Evolutionary conservation across 1,284 basidiomycete species (phyloP).

Genomic region (Moniliella sp.): DNA sequence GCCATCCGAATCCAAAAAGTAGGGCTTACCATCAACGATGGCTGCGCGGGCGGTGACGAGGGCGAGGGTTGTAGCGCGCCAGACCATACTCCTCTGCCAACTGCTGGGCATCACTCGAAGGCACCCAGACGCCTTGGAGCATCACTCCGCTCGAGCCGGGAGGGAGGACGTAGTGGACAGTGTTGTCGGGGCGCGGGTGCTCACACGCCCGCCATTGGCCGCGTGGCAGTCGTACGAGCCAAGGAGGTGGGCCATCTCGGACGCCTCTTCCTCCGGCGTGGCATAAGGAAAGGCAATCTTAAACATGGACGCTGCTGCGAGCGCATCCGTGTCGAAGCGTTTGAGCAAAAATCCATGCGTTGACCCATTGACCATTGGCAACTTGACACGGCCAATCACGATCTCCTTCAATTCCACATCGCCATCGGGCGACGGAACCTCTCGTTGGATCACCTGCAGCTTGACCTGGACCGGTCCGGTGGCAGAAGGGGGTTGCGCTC

Average conservation of each 20-base stretch:
- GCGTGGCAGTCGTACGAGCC: slow-evolving; percentile 53
- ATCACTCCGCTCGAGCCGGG: slow-evolving; percentile 35
- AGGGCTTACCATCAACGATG: slow-evolving; percentile 30
- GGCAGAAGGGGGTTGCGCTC: slow-evolving; percentile 14
- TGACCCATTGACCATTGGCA: slow-evolving; percentile 45
- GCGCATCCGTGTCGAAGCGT: slow-evolving; percentile 69
- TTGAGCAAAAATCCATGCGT: slow-evolving; percentile 14
- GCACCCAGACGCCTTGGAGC: slow-evolving; percentile 76
- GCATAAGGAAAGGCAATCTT: slow-evolving; percentile 80
- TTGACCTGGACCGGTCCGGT: slow-evolving; percentile 41
- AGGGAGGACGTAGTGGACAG: slow-evolving; percentile 7
- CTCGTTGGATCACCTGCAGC: slow-evolving; percentile 59
- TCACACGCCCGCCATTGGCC: slow-evolving; percentile 64
- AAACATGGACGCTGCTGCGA: slow-evolving; percentile 92
- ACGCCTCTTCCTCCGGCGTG: slow-evolving; percentile 53
- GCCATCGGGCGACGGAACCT: slow-evolving; percentile 39
- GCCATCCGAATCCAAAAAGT: slow-evolving; percentile 8
- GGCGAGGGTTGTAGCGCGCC: slow-evolving; percentile 42
- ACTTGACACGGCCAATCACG: slow-evolving; percentile 74
- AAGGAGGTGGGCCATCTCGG: slow-evolving; percentile 64
- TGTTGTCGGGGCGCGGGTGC: slow-evolving; percentile 36
- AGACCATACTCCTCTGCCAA: slow-evolving; percentile 49
- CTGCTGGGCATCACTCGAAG: slow-evolving; percentile 46
- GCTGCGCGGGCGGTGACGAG: slow-evolving; percentile 57
- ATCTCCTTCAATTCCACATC: slow-evolving; percentile 40